Base-by-base conservation (phyloP, 2,329 filamentous ascomycete genomes). In the Lachnellula hyalina region DNA sequence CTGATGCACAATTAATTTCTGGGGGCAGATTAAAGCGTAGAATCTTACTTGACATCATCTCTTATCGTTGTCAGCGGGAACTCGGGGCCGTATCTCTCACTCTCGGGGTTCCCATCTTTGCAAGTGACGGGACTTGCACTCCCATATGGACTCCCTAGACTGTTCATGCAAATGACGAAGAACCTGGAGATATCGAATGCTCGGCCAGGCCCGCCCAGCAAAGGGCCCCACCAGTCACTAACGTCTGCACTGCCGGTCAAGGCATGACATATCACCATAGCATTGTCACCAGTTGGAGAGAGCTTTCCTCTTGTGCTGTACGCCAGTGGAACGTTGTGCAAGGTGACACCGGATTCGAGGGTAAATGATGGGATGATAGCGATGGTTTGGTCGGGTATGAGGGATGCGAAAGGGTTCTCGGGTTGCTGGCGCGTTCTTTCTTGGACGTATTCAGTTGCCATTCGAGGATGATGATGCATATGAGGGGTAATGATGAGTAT, bases 61-160 rank as follows among this genome's bases (percentile, higher is more conserved):
- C 93, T 81, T 60, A 99, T 90, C 0, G 94, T 97, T 1, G 94
- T 96, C 60, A 99, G 75, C 47, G 94, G 94, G 64, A 99, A 99
- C 68, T 99, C 94, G 1, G 94, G 94, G 0, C 94, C 94, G 68
- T 99, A 99, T 63, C 82, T 82, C 17, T 83, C 91, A 59, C 89
- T 84, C 50, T 76, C 77, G 15, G 80, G 74, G 64, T 95, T 83
- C 14, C 91, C 91, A 67, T 96, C 86, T 71, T 90, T 95, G 63
- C 85, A 86, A 2, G 94, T 99, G 51, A 93, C 89, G 1, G 90
- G 89, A 68, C 89, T 93, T n/a, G 88, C 89, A 55, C 87, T 90
- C 32, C 90, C 90, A 67, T 95, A 95, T 0, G 90, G 90, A 65
- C 88, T 93, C 46, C 90, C 90, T 47, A 92, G 71, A 69, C 88